Percentiles rank a stretch among this genome's conserved stretches.
phyloP scores from a whole-genome alignment of 2,329 filamentous ascomycete genomes.

The Fusarium mundagurra region DNA sequence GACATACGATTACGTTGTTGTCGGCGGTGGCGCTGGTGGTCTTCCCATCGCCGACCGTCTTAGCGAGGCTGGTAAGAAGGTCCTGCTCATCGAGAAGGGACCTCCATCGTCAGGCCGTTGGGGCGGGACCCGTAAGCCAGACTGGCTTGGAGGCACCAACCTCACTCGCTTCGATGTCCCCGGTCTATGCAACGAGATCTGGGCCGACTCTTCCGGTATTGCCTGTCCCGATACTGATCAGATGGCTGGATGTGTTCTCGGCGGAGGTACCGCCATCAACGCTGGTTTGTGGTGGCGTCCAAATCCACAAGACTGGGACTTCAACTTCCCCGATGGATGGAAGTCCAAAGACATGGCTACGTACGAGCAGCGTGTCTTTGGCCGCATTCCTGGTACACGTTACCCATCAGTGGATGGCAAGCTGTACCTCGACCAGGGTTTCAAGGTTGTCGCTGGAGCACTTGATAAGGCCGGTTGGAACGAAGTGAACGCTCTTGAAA shows the following conservation, averaged over 20 bases:
- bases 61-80: slow-evolving; percentile 10
- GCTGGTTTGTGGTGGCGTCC: slow-evolving; percentile 19
- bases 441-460: slow-evolving; percentile 2
- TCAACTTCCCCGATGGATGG: slow-evolving; percentile 15
- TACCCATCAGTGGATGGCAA: slow-evolving; percentile 6
- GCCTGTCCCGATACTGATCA: slow-evolving; percentile 8
- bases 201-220: slow-evolving; percentile 4
- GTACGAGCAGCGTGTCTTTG: slow-evolving; percentile 8
- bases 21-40: slow-evolving; percentile 7
- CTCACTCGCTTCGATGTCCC: slow-evolving; percentile 12
- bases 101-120: slow-evolving; percentile 8
- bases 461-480: not conserved
- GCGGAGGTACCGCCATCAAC: slow-evolving; percentile 7
- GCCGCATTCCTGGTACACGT: slow-evolving; percentile 5
- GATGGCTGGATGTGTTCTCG: slow-evolving; percentile 13
- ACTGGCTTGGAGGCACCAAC: slow-evolving; percentile 1
- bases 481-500: not conserved
- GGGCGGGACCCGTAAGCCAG: slow-evolving; percentile 11
- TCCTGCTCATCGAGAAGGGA: slow-evolving; percentile 4
- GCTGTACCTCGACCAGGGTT: slow-evolving; percentile 10
- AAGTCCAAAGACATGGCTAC: slow-evolving; percentile 6
- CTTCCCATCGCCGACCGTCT: slow-evolving; percentile 5
- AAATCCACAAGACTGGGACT: slow-evolving; percentile 4
- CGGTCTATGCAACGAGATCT: slow-evolving; percentile 1
- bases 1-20: slow-evolving; percentile 7